Base-by-base conservation (phyloP, 345 rosid genomes). In the Salix exigua region DNA sequence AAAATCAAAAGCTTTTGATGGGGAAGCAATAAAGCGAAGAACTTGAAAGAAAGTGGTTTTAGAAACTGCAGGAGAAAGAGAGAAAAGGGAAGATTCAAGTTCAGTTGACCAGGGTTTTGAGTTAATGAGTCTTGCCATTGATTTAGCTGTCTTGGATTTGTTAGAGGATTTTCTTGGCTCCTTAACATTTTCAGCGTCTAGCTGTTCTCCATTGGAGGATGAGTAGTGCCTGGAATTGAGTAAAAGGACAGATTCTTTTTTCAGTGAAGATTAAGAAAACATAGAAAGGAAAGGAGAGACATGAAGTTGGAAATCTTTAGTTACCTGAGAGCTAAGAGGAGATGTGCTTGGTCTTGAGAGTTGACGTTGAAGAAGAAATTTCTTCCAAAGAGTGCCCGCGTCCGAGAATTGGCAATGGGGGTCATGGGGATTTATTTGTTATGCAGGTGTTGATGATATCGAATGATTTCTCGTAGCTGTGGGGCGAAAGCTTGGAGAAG, bases 1-100 rank as follows among this genome's bases (percentile, higher is more conserved):
- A 87, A 94, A 94, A 0, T 77, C 77, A 18, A 94, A 89, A 46
- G 87, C 97, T 69, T 86, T 83, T 23, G 85, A 61, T 14, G 98
- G 89, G 77, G 16, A 40, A 77, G 70, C 88, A 70, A 90, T 75
- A 74, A 87, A 89, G 55, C 85, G 92, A 25, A 92, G 90, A 48
- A 86, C 85, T 75, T 89, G 91, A 63, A 85, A 68, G 66, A 91
- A 84, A 10, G 85, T 73, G 77, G 92, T 89, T 69, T 77, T 89
- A 18, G 97, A 88, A 58, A 88, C 71, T 26, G 89, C 70, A 7
- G 90, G 74, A 40, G 86, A 82, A 6, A 86, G 77, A 62, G 85
- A 87, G 33, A 88, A 78, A 50, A 94, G 90, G 19, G 89, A 85
- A 18, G 90, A 81, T 79, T 92, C 92, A 16, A 92, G 76, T 60